Evolutionary conservation across 2,329 filamentous ascomycete species (phyloP).

Genomic region (Colletotrichum graminicola): DNA sequence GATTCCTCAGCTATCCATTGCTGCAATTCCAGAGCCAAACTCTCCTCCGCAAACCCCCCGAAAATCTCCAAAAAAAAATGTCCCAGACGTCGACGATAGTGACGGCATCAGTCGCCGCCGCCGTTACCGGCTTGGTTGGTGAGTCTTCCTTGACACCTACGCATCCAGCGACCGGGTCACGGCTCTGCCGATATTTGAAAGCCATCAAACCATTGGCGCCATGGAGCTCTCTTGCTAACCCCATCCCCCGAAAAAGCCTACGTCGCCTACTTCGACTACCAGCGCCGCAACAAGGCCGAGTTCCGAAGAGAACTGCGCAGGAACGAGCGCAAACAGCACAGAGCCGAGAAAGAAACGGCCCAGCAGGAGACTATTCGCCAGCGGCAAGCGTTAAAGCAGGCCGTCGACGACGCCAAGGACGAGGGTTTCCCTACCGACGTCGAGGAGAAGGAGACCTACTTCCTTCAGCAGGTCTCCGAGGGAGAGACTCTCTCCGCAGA

Average conservation of each 20-base stretch:
- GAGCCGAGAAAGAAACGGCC: conserved; percentile 78
- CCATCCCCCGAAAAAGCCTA: conserved; percentile 62
- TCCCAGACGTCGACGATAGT: conserved; percentile 65
- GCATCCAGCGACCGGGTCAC: not conserved
- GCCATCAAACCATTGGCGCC: conserved; percentile 18
- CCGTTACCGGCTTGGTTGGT: conserved; percentile 72
- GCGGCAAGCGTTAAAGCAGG: conserved; percentile 79
- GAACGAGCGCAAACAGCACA: conserved; percentile 79
- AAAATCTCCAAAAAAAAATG: conserved; percentile 29
- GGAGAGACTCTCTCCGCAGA: conserved; percentile 88
- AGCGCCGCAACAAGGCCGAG: conserved; percentile 72
- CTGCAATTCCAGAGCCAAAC: conserved; percentile 14
- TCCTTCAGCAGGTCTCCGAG: conserved; percentile 93
- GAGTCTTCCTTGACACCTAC: conserved; percentile 47
- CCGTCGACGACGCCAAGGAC: conserved; percentile 84
- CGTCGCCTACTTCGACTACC: conserved; percentile 76
- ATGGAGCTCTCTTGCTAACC: conserved; percentile 39
- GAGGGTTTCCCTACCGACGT: conserved; percentile 92
- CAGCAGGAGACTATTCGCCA: conserved; percentile 74
- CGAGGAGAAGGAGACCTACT: conserved; percentile 95
- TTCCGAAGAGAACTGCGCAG: conserved; percentile 78
- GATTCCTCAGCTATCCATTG: not conserved
- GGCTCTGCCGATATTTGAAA: conserved; percentile 24
- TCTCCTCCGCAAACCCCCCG: conserved; percentile 43
- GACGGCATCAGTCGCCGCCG: conserved; percentile 71